Percentiles rank a stretch among this genome's conserved stretches.
phyloP scores from a whole-genome alignment of 2,329 filamentous ascomycete genomes.

The Periconia sp. region DNA sequence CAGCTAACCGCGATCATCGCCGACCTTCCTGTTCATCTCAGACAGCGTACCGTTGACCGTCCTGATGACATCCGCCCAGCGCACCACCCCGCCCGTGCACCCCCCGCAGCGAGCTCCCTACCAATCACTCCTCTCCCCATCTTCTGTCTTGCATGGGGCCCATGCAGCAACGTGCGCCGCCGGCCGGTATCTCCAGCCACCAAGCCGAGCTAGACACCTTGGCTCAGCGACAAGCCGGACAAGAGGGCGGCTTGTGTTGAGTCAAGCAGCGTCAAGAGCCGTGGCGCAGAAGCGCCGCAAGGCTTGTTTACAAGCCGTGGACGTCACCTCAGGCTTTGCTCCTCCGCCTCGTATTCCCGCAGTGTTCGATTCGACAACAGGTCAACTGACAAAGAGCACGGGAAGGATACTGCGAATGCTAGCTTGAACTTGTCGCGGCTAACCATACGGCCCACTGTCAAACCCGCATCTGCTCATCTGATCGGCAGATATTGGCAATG shows the following conservation, averaged over 20 bases:
- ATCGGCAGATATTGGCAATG: too few relatives aligned
- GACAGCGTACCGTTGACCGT: too few relatives aligned
- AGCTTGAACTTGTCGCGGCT: too few relatives aligned
- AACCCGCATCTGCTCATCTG: too few relatives aligned
- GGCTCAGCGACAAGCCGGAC: not conserved
- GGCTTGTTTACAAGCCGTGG: slow-evolving; percentile 5
- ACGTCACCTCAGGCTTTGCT: too few relatives aligned
- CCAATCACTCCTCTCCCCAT: slow-evolving; percentile 5
- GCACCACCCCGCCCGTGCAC: slow-evolving; percentile 7
- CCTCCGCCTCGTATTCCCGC: too few relatives aligned
- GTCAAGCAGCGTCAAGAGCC: slow-evolving; percentile 6
- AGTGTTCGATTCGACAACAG: too few relatives aligned
- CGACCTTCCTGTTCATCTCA: too few relatives aligned
- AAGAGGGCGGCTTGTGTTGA: not conserved
- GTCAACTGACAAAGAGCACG: too few relatives aligned
- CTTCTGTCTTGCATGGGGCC: not conserved
- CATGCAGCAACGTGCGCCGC: not conserved
- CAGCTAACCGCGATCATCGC: slow-evolving; percentile 1
- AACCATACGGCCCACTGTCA: too few relatives aligned
- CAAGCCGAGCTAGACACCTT: slow-evolving; percentile 8
- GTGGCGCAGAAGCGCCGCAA: slow-evolving; percentile 7
- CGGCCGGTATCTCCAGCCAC: not conserved
- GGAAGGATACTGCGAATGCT: too few relatives aligned
- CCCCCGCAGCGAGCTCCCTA: slow-evolving; percentile 7
- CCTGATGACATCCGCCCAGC: not conserved